phyloP scores from a whole-genome alignment of 768 basidiomycete genomes.

The Panaeolus papilionaceus region DNA sequence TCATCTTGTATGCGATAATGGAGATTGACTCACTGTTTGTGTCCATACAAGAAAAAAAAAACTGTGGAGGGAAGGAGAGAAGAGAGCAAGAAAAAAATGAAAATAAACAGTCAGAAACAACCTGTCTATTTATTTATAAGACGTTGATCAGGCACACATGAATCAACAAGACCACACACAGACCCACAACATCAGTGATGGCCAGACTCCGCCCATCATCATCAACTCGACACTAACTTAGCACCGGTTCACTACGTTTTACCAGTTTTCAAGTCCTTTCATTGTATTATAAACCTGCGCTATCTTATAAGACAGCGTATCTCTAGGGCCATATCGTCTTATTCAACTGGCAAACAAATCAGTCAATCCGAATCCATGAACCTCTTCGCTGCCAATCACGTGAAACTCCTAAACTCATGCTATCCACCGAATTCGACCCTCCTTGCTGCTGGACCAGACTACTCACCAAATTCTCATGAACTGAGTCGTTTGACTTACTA shows the following conservation, averaged over 20 bases:
- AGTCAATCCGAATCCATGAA: slow-evolving; percentile 51
- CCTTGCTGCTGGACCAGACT: slow-evolving; percentile 76
- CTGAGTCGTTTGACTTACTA: slow-evolving; percentile 87
- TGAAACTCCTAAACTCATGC: slow-evolving; percentile 83
- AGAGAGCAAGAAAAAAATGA: not conserved
- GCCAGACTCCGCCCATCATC: not conserved
- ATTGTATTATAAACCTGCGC: not conserved
- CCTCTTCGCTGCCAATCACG: slow-evolving; percentile 83
- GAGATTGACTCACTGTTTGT: slow-evolving; percentile 30
- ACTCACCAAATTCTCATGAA: slow-evolving; percentile 83
- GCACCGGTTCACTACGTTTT: not conserved
- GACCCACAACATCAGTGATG: not conserved
- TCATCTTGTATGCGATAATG: slow-evolving; percentile 44
- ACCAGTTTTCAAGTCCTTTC: not conserved
- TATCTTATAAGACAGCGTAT: not conserved
- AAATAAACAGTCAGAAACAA: slow-evolving; percentile 14
- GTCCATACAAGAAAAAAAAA: not conserved
- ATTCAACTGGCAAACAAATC: not conserved
- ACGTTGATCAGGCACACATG: not conserved
- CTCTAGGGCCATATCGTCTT: not conserved
- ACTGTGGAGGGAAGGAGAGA: not conserved
- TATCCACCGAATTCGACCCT: slow-evolving; percentile 84
- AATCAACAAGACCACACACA: not conserved
- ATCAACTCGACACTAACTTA: not conserved
- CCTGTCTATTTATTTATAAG: not conserved